A percentile compares a stretch with the other conserved stretches of the same genome.
These are phyloP conservation scores for Fusarium sp. DNA, from an alignment of 2,329 filamentous ascomycete genomes.

Conservation along the genomic window DNA sequence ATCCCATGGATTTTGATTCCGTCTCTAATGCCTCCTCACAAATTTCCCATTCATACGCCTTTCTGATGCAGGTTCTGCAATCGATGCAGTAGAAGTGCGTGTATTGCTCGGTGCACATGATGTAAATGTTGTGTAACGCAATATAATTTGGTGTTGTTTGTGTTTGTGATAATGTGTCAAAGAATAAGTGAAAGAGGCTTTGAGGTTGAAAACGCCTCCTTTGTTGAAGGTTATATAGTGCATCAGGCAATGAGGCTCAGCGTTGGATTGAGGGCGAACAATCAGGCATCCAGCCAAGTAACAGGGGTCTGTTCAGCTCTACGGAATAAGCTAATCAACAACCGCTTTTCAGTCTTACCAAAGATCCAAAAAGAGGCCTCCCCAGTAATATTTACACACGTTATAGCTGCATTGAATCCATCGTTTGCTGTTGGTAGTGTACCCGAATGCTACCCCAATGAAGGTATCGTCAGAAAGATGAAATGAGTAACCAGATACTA, in stretches of 20 bases:
- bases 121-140: background rate
- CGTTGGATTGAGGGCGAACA: background rate
- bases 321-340: background rate
- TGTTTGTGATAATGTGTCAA: background rate
- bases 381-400: slow-evolving; percentile 4
- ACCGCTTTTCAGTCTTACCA: background rate
- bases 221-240: background rate
- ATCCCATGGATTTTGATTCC: slow-evolving; percentile 15
- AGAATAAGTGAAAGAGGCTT: background rate
- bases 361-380: slow-evolving; percentile 21
- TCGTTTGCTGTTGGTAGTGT: background rate
- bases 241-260: background rate
- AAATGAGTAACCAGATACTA: background rate
- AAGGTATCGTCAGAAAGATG: background rate
- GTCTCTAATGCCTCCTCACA: slow-evolving; percentile 3
- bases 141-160: background rate
- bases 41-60: slow-evolving; percentile 13
- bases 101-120: slow-evolving; percentile 23
- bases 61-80: slow-evolving; percentile 10
- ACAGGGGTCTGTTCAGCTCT: slow-evolving; percentile 15
- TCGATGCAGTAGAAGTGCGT: slow-evolving; percentile 18
- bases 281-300: slow-evolving; percentile 5
- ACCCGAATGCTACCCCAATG: background rate
- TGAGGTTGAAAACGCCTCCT: background rate
- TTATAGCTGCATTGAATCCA: background rate